Conservation (phyloP, 257 asterid species). For the Perilla frutescens region DNA sequence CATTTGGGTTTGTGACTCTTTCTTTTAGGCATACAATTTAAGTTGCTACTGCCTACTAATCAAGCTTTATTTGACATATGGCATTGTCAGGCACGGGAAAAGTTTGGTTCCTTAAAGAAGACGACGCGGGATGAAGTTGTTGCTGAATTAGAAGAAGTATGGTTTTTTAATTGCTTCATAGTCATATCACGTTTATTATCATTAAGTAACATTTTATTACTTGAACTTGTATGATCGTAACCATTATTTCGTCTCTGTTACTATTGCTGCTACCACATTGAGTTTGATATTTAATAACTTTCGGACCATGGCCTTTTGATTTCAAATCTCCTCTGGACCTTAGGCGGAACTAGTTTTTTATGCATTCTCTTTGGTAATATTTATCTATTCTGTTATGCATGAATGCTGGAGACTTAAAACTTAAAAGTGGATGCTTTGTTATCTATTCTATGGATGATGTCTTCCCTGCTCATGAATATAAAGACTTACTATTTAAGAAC, state of each 20-base stretch:
- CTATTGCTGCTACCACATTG: conserved; percentile 5
- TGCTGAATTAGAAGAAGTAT: conserved; percentile 90
- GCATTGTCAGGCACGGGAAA: conserved; percentile 83
- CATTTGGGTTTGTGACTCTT: not conserved
- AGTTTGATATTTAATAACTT: conserved; percentile 14
- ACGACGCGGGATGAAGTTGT: conserved; percentile 84
- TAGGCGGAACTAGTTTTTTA: conserved; percentile 13
- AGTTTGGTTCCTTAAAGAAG: conserved; percentile 82
- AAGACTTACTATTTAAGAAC: conserved; percentile 14
- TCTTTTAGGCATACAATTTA: conserved; percentile 26
- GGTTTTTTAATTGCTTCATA: conserved; percentile 30
- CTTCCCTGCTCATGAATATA: conserved; percentile 11
- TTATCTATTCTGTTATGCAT: conserved; percentile 11
- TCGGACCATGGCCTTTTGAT: conserved; percentile 8
- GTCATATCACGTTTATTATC: not conserved
- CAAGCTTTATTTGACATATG: conserved; percentile 27
- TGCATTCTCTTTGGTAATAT: conserved; percentile 13
- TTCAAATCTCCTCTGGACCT: conserved; percentile 30
- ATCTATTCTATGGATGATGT: conserved; percentile 8
- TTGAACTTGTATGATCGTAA: conserved; percentile 21
- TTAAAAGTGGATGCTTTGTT: not conserved
- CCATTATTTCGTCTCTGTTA: conserved; percentile 5
- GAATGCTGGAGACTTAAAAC: conserved; percentile 9
- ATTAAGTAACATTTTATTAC: not conserved
- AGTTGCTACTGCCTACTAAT: not conserved